Percentiles rank a stretch among this genome's conserved stretches.
phyloP scores from a whole-genome alignment of 805 yeast species.

The Ogataea corticis region DNA sequence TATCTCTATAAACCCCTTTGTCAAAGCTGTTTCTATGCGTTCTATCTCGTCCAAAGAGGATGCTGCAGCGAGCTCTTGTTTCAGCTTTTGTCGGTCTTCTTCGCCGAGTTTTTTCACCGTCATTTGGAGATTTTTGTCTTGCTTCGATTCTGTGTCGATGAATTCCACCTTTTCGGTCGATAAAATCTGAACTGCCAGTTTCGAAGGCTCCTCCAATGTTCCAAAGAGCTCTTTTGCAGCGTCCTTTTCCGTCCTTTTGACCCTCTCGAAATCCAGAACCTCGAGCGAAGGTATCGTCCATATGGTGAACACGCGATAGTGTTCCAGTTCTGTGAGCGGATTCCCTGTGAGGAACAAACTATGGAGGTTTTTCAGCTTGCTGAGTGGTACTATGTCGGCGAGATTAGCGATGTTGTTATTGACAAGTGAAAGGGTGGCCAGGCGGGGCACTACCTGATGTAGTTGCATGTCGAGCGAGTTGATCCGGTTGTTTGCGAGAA shows the following conservation, averaged over 20 bases:
- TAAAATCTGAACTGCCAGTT: slow-evolving; percentile 33
- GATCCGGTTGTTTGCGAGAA: slow-evolving; percentile 66
- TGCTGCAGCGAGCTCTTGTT: slow-evolving; percentile 59
- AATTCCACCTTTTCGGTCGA: slow-evolving; percentile 9
- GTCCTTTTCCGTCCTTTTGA: slow-evolving; percentile 55
- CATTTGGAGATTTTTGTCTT: slow-evolving; percentile 19
- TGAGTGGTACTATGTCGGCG: slow-evolving; percentile 41
- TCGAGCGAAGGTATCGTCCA: slow-evolving; percentile 63
- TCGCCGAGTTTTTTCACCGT: slow-evolving; percentile 48
- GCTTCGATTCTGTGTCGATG: slow-evolving; percentile 10
- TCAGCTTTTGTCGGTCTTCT: slow-evolving; percentile 52
- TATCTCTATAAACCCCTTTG: slow-evolving; percentile 30
- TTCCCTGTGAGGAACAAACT: slow-evolving; percentile 58
- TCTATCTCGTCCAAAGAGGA: slow-evolving; percentile 74
- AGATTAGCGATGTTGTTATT: slow-evolving; percentile 50
- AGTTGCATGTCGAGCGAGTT: slow-evolving; percentile 39
- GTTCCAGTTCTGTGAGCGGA: slow-evolving; percentile 46
- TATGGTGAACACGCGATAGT: slow-evolving; percentile 62
- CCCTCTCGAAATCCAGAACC: slow-evolving; percentile 66
- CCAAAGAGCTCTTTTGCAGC: slow-evolving; percentile 48
- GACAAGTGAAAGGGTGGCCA: slow-evolving; percentile 52
- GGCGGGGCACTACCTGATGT: slow-evolving; percentile 41
- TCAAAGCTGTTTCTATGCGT: slow-evolving; percentile 58
- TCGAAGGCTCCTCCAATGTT: slow-evolving; percentile 26
- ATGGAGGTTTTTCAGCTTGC: slow-evolving; percentile 40